Conservation (phyloP, 495 filamentous ascomycete genomes). For the Aspergillus olivimuriae region DNA sequence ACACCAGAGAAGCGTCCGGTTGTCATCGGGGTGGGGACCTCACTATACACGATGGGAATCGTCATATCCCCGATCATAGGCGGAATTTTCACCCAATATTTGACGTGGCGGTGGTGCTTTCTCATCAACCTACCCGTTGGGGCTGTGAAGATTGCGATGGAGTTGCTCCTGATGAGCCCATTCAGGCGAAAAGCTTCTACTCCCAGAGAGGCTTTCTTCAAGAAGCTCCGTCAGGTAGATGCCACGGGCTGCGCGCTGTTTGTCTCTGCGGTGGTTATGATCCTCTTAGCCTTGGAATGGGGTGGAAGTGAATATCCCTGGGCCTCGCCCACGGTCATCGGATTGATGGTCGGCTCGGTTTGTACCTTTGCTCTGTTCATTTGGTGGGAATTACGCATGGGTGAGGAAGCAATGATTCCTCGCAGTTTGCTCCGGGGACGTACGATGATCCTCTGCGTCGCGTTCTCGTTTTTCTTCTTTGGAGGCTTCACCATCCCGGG, state of each 20-base stretch:
- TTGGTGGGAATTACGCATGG: conserved; percentile 40
- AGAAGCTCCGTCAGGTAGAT: conserved; percentile 22
- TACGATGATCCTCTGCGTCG: conserved; percentile 6
- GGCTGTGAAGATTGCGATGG: background rate
- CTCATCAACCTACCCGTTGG: conserved; percentile 48
- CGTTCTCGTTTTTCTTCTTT: conserved; percentile 15
- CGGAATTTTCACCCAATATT: conserved; percentile 41
- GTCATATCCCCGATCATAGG: conserved; percentile 30
- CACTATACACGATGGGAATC: background rate
- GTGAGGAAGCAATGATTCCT: conserved; percentile 45
- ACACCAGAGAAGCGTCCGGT: background rate
- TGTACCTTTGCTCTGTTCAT: conserved; percentile 40
- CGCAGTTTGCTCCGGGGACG: background rate
- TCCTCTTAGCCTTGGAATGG: conserved; percentile 57
- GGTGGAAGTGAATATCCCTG: conserved; percentile 49
- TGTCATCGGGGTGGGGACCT: background rate
- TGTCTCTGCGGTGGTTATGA: conserved; percentile 43
- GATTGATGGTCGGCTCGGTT: conserved; percentile 42
- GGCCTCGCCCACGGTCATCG: conserved; percentile 46
- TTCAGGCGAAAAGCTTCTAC: background rate
- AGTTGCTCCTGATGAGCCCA: background rate
- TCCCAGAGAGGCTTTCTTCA: background rate
- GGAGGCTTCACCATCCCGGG: conserved; percentile 19
- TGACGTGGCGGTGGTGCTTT: conserved; percentile 70
- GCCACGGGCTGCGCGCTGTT: conserved; percentile 45